A percentile compares a stretch with the other conserved stretches of the same genome.
Conservation (phyloP, 345 rosid species). For the Euphorbia pulcherrima region DNA sequence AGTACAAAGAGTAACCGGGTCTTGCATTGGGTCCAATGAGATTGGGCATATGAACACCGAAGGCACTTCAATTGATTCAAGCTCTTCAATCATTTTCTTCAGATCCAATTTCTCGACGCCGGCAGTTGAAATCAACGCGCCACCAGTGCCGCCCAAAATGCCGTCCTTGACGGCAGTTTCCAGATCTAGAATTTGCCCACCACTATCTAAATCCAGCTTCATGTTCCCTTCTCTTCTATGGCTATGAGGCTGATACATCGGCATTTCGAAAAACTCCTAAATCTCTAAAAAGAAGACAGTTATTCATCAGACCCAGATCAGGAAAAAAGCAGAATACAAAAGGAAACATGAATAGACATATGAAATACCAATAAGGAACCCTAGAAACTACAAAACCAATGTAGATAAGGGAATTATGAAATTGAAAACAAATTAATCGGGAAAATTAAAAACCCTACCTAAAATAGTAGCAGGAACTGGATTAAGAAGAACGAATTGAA, state of each 20-base stretch:
- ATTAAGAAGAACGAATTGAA: too few species aligned
- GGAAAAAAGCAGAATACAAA: not conserved
- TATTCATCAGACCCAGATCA: too few species aligned
- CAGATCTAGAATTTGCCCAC: constrained; percentile 64
- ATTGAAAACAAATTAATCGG: too few species aligned
- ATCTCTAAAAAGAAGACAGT: not conserved
- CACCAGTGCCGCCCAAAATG: constrained; percentile 53
- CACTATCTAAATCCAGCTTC: constrained; percentile 35
- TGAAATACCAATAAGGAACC: too few species aligned
- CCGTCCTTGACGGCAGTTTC: constrained; percentile 69
- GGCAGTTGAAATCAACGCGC: constrained; percentile 27
- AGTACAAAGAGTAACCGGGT: constrained; percentile 78
- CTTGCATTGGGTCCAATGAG: constrained; percentile 75
- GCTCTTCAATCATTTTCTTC: constrained; percentile 58
- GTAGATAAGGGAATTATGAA: too few species aligned
- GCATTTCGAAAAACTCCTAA: too few species aligned
- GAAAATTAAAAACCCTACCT: too few species aligned
- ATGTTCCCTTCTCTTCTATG: constrained; percentile 1
- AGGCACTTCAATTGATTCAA: constrained; percentile 55
- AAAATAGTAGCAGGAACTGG: too few species aligned
- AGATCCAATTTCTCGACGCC: constrained; percentile 57
- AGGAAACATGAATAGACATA: too few species aligned
- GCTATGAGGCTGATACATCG: too few species aligned
- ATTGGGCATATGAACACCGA: constrained; percentile 73
- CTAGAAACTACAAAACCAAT: too few species aligned